Conservation (phyloP, 306 rosid species). For the Vachellia collinsii region DNA sequence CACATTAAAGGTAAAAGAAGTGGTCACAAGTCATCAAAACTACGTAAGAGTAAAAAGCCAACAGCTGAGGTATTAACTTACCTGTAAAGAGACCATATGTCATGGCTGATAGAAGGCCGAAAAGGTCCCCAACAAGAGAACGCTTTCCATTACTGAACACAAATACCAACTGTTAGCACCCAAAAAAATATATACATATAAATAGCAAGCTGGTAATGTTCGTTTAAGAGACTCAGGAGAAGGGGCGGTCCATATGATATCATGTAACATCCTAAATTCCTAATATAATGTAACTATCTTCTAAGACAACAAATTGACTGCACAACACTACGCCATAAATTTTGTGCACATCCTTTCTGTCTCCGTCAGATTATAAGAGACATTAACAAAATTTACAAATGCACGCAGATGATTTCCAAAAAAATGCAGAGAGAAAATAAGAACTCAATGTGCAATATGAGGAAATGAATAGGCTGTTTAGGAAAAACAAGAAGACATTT, state of each 20-base stretch:
- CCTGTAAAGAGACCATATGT: constrained; percentile 93
- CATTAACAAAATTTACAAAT: constrained; percentile 14
- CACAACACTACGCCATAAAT: too few relatives aligned
- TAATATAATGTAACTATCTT: too few relatives aligned
- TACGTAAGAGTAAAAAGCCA: constrained; percentile 9
- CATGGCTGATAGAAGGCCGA: constrained; percentile 94
- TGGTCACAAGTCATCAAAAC: constrained; percentile 25
- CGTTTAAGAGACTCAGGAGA: not conserved
- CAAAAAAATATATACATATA: constrained; percentile 38
- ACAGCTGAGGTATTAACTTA: constrained; percentile 38
- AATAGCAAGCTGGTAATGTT: constrained; percentile 40
- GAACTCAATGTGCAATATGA: not conserved
- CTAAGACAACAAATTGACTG: too few relatives aligned
- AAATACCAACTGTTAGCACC: constrained; percentile 54
- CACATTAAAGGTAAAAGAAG: constrained; percentile 28
- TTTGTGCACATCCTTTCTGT: too few relatives aligned
- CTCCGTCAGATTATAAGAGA: not conserved
- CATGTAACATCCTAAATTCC: too few relatives aligned
- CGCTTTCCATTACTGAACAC: constrained; percentile 77
- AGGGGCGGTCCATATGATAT: not conserved
- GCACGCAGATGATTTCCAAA: not conserved
- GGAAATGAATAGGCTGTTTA: not conserved
- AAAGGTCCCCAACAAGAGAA: constrained; percentile 82
- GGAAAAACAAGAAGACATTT: not conserved
- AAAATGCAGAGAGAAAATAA: not conserved